phyloP scores from a whole-genome alignment of 345 rosid genomes.

The Populus alba region DNA sequence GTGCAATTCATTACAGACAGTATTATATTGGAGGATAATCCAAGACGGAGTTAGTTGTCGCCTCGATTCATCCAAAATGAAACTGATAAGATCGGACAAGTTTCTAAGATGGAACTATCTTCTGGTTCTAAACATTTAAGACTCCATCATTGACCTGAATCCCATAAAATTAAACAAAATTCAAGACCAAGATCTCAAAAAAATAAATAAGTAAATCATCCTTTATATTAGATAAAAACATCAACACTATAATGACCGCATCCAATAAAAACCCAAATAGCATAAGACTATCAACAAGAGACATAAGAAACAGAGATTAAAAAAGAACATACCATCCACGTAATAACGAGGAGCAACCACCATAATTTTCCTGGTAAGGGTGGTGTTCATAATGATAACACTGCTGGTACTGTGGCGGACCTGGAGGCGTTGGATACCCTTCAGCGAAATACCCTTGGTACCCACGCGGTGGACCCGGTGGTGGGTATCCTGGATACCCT shows the following conservation, averaged over 20 bases:
- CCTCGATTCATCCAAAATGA: not conserved
- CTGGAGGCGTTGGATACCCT: conserved; percentile 53
- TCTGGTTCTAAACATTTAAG: not conserved
- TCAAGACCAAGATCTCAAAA: not conserved
- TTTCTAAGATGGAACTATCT: not conserved
- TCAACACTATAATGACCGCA: not conserved
- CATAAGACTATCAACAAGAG: not conserved
- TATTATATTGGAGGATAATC: not conserved
- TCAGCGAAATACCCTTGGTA: conserved; percentile 75
- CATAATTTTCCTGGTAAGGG: conserved; percentile 43
- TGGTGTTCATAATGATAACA: conserved; percentile 49
- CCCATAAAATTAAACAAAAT: not conserved
- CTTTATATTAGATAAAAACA: not conserved
- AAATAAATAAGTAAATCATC: not conserved
- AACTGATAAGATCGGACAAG: not conserved
- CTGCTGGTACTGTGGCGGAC: conserved; percentile 42
- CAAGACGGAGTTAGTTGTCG: not conserved
- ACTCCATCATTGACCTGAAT: not conserved
- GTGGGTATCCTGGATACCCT: conserved; percentile 46
- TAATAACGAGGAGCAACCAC: conserved; percentile 58
- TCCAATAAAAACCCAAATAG: not conserved
- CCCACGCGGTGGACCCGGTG: conserved; percentile 54
- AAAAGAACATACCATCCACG: conserved; percentile 61
- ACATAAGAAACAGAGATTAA: not conserved
- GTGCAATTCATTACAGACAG: not conserved